These are phyloP conservation scores for Ascochyta koolunga DNA, from an alignment of 2,329 filamentous ascomycete genomes.

Conservation along the genomic window DNA sequence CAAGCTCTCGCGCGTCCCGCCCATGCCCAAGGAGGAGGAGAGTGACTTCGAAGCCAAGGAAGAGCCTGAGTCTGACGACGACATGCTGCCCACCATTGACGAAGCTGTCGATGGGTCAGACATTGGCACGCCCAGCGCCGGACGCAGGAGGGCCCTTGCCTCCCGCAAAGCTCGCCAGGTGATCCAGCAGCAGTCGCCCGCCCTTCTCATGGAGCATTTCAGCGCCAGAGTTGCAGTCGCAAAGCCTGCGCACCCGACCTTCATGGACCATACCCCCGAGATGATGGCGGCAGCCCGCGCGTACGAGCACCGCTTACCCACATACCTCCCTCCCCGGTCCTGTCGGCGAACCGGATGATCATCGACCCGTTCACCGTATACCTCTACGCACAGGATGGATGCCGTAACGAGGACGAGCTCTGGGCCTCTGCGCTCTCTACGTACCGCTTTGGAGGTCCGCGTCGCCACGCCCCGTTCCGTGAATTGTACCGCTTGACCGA, in stretches of 20 bases:
- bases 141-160: constrained; percentile 13
- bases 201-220: constrained; percentile 5
- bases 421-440: not conserved
- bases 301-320: constrained; percentile 14
- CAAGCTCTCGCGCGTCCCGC: constrained; percentile 6
- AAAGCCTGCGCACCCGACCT: not conserved
- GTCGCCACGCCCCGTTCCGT: constrained; percentile 25
- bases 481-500: constrained; percentile 15
- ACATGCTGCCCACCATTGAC: not conserved
- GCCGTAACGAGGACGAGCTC: constrained; percentile 3
- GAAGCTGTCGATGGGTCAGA: constrained; percentile 5
- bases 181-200: constrained; percentile 13
- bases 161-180: constrained; percentile 17
- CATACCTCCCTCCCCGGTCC: constrained; percentile 22
- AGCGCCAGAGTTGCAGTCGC: not conserved
- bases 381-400: constrained; percentile 5
- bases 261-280: not conserved
- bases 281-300: constrained; percentile 11
- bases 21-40: constrained; percentile 15
- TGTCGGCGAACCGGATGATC: constrained; percentile 24
- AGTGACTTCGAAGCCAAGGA: constrained; percentile 24
- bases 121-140: not conserved
- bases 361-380: constrained; percentile 24
- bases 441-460: constrained; percentile 28
- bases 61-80: constrained; percentile 18